These are phyloP conservation scores for Chaetothyriales sp. DNA, from an alignment of 2,329 filamentous ascomycete species.

Conservation along the genomic window DNA sequence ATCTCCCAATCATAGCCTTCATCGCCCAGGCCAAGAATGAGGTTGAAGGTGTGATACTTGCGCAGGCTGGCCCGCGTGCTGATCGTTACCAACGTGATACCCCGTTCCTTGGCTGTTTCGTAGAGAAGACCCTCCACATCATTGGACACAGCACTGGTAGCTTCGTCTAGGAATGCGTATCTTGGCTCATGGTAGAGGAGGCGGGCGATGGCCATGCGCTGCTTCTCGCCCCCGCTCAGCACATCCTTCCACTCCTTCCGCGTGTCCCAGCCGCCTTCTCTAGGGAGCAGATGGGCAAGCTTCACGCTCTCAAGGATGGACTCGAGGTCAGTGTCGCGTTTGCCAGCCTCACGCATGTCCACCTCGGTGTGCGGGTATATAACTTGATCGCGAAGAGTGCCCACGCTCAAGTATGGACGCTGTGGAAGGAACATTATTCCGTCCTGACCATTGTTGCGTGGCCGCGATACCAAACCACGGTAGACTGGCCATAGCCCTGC, in stretches of 20 bases:
- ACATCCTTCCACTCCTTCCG: constrained; percentile 98
- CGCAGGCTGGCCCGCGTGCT: constrained; percentile 88
- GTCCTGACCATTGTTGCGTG: constrained; percentile 63
- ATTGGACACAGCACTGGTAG: constrained; percentile 81
- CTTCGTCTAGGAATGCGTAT: constrained; percentile 91
- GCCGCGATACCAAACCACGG: constrained; percentile 75
- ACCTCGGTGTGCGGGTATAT: constrained; percentile 92
- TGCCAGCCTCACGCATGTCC: constrained; percentile 74
- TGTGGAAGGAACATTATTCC: constrained; percentile 98
- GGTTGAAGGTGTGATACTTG: constrained; percentile 86
- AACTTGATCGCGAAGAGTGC: constrained; percentile 88
- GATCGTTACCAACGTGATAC: constrained; percentile 91
- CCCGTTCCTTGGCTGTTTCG: constrained; percentile 79
- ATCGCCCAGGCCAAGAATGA: constrained; percentile 67
- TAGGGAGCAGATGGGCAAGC: constrained; percentile 74
- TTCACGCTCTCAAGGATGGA: constrained; percentile 66
- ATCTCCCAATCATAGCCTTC: constrained; percentile 81
- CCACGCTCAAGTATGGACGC: constrained; percentile 77
- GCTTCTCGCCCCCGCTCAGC: constrained; percentile 92
- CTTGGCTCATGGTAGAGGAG: constrained; percentile 87
- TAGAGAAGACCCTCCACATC: constrained; percentile 92
- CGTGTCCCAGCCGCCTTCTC: constrained; percentile 93
- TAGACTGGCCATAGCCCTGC: constrained; percentile 95
- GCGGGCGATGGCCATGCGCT: constrained; percentile 80
- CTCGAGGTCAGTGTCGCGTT: constrained; percentile 63